Evolutionary conservation across 768 basidiomycete species (phyloP).

Genomic region (Pleurotus pulmonarius): DNA sequence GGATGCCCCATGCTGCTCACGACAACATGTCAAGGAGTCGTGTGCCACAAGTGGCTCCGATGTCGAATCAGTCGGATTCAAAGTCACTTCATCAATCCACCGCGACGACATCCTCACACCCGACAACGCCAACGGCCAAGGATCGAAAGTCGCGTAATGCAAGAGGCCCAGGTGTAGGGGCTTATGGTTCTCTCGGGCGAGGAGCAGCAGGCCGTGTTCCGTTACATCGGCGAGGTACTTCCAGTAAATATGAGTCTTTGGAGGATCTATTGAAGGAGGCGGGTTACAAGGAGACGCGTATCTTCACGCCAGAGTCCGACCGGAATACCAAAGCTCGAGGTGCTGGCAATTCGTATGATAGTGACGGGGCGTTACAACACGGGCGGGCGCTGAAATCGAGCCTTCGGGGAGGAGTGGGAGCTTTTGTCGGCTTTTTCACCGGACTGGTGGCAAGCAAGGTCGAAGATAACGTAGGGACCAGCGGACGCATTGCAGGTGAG

Average conservation of each 20-base stretch:
- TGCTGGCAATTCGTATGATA: constrained; percentile 16
- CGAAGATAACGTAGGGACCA: constrained; percentile 7
- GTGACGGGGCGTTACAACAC: constrained; percentile 11
- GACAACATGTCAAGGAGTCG: neutral
- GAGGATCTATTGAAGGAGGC: constrained; percentile 85
- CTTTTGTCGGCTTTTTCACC: constrained; percentile 64
- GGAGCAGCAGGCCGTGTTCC: constrained; percentile 51
- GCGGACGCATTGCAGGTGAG: constrained; percentile 14
- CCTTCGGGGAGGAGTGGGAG: constrained; percentile 50
- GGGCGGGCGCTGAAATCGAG: constrained; percentile 25
- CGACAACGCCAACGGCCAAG: neutral
- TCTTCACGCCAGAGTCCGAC: constrained; percentile 84
- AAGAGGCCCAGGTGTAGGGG: neutral
- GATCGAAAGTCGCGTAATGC: neutral
- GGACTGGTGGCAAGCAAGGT: constrained; percentile 49
- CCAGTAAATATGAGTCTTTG: constrained; percentile 76
- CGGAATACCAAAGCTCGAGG: constrained; percentile 30
- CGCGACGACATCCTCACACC: neutral
- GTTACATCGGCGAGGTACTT: constrained; percentile 74
- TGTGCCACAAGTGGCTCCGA: neutral
- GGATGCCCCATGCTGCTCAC: neutral
- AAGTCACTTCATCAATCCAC: neutral
- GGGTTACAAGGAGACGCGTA: constrained; percentile 88
- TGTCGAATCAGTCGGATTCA: neutral
- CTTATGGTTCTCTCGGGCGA: constrained; percentile 2